Conservation (phyloP, 2,329 filamentous ascomycete species). For the Pezicula carpinea region DNA sequence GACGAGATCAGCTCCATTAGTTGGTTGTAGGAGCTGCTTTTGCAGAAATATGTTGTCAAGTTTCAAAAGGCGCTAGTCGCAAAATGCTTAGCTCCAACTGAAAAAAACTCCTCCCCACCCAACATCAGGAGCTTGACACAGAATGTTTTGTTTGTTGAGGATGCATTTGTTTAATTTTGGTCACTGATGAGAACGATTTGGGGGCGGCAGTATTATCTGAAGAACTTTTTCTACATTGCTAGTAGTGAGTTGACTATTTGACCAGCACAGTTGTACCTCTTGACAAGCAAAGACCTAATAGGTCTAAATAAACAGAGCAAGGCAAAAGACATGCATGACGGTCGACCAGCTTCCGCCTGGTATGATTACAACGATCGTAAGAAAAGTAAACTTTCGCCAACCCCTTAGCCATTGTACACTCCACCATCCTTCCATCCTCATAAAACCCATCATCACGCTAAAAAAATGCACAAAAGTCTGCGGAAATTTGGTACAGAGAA, state of each 20-base stretch:
- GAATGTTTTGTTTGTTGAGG: neutral
- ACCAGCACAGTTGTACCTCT: constrained; percentile 16
- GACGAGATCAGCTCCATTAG: too few species aligned
- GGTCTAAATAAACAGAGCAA: constrained; percentile 14
- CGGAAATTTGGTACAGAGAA: constrained; percentile 28
- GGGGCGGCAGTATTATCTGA: neutral
- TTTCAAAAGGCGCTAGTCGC: too few species aligned
- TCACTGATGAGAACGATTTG: neutral
- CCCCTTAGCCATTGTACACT: constrained; percentile 18
- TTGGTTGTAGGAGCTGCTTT: too few species aligned
- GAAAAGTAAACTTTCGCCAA: constrained; percentile 15
- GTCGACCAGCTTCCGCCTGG: constrained; percentile 25
- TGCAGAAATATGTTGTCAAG: too few species aligned
- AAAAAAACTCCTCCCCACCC: too few species aligned
- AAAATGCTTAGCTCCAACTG: too few species aligned
- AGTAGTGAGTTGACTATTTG: constrained; percentile 13
- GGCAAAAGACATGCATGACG: constrained; percentile 18
- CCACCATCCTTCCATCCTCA: constrained; percentile 11
- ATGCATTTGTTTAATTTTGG: too few species aligned
- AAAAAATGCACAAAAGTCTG: constrained; percentile 27
- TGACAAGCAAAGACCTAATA: constrained; percentile 9
- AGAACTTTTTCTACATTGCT: neutral
- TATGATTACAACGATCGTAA: constrained; percentile 30
- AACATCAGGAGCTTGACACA: too few species aligned
- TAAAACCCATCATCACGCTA: constrained; percentile 30